Conservation (phyloP, 805 yeast species). For the Candida insectorum region DNA sequence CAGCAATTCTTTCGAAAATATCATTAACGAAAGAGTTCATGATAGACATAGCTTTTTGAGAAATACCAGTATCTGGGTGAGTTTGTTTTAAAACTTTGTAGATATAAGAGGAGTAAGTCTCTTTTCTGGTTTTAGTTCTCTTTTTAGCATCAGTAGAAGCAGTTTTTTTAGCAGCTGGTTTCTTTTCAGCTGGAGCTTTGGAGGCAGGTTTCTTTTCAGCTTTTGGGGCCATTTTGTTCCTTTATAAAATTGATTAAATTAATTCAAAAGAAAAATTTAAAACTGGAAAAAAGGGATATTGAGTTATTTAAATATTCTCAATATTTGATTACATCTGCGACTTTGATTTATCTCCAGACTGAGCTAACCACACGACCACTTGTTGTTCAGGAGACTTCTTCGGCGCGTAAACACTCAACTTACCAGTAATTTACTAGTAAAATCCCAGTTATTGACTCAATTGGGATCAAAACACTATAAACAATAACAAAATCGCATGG, state of each 20-base stretch:
- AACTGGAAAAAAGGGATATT: conserved; percentile 6
- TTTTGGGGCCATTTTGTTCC: conserved; percentile 55
- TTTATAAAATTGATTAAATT: too few relatives aligned
- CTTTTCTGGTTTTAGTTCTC: conserved; percentile 95
- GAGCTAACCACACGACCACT: too few relatives aligned
- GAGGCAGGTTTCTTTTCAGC: conserved; percentile 81
- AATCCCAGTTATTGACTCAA: too few relatives aligned
- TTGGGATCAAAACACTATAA: too few relatives aligned
- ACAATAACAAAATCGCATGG: too few relatives aligned
- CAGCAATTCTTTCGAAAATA: conserved; percentile 96
- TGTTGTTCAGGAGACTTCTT: too few relatives aligned
- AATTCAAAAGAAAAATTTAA: neutral
- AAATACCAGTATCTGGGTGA: conserved; percentile 99
- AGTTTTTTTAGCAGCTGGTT: conserved; percentile 86
- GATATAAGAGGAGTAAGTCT: conserved; percentile 95
- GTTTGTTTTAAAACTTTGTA: conserved; percentile 98
- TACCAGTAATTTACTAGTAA: too few relatives aligned
- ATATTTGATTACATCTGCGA: too few relatives aligned
- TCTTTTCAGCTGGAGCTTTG: conserved; percentile 96
- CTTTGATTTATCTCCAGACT: too few relatives aligned
- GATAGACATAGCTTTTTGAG: conserved; percentile 98
- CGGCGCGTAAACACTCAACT: too few relatives aligned
- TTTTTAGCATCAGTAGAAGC: conserved; percentile 78
- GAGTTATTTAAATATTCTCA: conserved; percentile 8
- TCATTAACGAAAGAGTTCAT: conserved; percentile 98